Percentiles rank a stretch among this genome's conserved stretches.
Conservation (phyloP, 495 filamentous ascomycete species). For the Hyaloscypha hepaticicola region DNA sequence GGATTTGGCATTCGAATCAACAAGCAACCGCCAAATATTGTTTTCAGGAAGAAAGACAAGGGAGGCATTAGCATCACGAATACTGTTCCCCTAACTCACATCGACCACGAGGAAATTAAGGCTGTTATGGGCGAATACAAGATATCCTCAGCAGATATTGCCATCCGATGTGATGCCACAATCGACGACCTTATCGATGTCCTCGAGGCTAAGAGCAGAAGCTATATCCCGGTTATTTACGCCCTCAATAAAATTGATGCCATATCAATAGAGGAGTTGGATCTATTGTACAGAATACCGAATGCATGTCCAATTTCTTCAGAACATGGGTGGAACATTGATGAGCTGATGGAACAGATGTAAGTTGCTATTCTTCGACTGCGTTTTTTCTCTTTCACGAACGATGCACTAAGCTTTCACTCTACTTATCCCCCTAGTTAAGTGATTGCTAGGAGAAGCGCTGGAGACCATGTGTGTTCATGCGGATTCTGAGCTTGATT, state of each 20-base stretch:
- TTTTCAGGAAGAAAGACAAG: constrained; percentile 99
- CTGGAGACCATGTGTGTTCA: not conserved
- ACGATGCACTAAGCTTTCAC: not conserved
- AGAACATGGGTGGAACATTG: constrained; percentile 97
- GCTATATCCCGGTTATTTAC: constrained; percentile 97
- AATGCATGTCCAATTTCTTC: constrained; percentile 96
- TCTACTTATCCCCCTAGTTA: not conserved
- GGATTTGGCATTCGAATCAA: constrained; percentile 98
- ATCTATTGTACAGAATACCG: constrained; percentile 93
- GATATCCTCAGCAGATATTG: constrained; percentile 95
- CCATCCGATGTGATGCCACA: constrained; percentile 92
- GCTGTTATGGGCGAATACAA: constrained; percentile 97
- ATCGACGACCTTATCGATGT: constrained; percentile 89
- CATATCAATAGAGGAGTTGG: constrained; percentile 95
- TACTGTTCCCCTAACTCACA: constrained; percentile 87
- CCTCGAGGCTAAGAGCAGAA: constrained; percentile 89
- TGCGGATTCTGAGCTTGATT: not conserved
- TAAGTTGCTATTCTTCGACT: constrained; percentile 32
- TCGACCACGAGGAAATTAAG: constrained; percentile 93
- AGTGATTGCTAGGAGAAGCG: not conserved
- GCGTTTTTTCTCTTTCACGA: not conserved
- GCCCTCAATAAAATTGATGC: constrained; percentile 99
- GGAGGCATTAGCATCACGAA: constrained; percentile 92
- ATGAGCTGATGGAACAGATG: constrained; percentile 95
- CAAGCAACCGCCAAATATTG: constrained; percentile 94